Evolutionary conservation across 2,329 filamentous ascomycete species (phyloP), one percentile per base, ranked within the genome.

Genomic region (Cadophora sp.): DNA sequence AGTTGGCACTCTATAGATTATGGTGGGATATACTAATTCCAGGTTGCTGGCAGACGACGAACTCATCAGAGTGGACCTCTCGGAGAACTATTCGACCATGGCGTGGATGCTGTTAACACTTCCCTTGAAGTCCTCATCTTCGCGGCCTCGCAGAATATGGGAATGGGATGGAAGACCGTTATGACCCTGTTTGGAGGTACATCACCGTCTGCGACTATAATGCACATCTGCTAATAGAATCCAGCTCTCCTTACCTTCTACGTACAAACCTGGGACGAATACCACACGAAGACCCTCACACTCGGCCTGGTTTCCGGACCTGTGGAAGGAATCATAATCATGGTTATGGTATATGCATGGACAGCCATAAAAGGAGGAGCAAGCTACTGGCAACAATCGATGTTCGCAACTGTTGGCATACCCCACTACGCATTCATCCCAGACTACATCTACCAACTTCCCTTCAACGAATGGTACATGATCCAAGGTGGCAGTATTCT

Each of bases 231-330:
- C 59, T 72, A 68, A 71, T 60, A 16, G 20, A 24, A 18, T n/a
- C 14, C 68, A 93, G 91, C 92, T 7, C 88, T 95, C 67, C 84
- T 96, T 74, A 97, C 96, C n/a, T 99, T 99, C 80, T 98, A 98
- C 79, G 91, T 98, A 50, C 96, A 98, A 79, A 98, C 96, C 41
- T 99, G 96, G 96, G 96, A 99, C 77, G 96, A 98, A 79, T 99
- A 98, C 81, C 95, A 98, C 81, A 99, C 96, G 61, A 94, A 97
- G 80, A 96, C 94, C 3, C 87, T 99, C 58, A 97, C 94, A 1
- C 87, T 99, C 6, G 96, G 96, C 67, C 83, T 98, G 70, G 85
- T 99, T 72, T 97, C 95, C 71, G 96, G 96, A 0, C 96, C 96
- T 4, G 96, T 99, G 45, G 96, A 99, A 81, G 96, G 96, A 61